A percentile compares a stretch with the other conserved stretches of the same genome.
phyloP scores from a whole-genome alignment of 2,329 filamentous ascomycete species.

The Ascochyta pisi region DNA sequence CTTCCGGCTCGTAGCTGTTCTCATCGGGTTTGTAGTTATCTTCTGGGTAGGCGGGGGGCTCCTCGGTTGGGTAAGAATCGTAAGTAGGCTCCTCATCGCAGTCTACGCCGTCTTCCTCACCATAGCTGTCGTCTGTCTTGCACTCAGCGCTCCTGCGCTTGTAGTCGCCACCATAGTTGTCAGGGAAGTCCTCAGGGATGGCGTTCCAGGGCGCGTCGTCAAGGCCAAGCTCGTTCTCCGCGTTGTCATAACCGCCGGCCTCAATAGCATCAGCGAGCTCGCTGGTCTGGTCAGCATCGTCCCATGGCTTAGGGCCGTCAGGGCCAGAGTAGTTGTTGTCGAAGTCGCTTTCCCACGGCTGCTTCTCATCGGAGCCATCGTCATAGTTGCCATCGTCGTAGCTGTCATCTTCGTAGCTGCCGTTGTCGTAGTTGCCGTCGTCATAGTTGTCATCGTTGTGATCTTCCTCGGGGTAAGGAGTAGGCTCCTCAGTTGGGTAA shows the following conservation, averaged over 20 bases:
- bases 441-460: neutral
- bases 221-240: neutral
- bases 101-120: too few species aligned
- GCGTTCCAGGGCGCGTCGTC: slow-evolving; percentile 6
- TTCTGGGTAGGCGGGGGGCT: too few species aligned
- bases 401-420: slow-evolving; percentile 1
- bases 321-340: slow-evolving; percentile 14
- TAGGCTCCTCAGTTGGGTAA: neutral
- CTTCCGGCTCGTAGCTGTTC: too few species aligned
- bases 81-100: neutral
- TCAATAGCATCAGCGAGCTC: slow-evolving; percentile 13
- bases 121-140: too few species aligned
- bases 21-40: neutral
- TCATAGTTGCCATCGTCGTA: neutral
- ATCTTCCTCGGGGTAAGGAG: neutral
- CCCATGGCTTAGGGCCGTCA: slow-evolving; percentile 13
- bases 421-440: neutral
- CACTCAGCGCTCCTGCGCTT: neutral
- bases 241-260: neutral
- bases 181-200: neutral
- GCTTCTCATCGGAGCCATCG: neutral
- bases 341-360: neutral
- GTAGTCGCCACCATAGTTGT: neutral
- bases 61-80: too few species aligned
- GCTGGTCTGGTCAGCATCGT: slow-evolving; percentile 5